Percentiles rank a stretch among this genome's conserved stretches.
Conservation (phyloP, 208 protist genomes). For the Porcisia deanei region DNA sequence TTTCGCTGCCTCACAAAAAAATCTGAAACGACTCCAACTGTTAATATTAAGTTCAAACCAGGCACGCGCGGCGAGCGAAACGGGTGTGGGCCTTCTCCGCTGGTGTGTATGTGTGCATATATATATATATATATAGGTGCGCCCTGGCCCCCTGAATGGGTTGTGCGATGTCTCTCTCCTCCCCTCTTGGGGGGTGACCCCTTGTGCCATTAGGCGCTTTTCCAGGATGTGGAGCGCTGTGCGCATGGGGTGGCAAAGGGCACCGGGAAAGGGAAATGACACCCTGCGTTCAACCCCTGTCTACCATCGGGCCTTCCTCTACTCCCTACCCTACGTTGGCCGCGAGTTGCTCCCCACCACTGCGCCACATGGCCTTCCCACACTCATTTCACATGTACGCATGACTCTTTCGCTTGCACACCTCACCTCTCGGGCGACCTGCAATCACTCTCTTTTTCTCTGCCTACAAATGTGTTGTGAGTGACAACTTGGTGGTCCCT, state of each 20-base stretch:
- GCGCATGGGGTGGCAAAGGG: neutral
- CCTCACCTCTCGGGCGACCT: too few species aligned
- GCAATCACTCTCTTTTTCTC: neutral
- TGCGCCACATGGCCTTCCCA: neutral
- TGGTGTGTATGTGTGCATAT: neutral
- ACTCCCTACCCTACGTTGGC: neutral
- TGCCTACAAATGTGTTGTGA: neutral
- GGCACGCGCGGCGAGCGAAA: too few species aligned
- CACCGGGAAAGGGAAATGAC: neutral
- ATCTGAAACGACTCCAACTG: too few species aligned
- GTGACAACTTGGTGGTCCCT: too few species aligned
- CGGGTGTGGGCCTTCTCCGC: too few species aligned
- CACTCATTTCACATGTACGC: neutral
- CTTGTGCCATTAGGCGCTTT: neutral
- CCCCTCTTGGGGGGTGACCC: neutral
- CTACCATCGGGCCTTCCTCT: neutral
- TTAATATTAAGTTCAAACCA: too few species aligned
- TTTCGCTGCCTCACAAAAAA: too few species aligned
- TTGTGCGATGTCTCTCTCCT: neutral
- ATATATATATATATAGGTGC: neutral
- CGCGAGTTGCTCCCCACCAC: neutral
- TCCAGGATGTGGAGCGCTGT: neutral
- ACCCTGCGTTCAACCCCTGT: neutral
- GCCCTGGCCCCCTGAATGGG: neutral
- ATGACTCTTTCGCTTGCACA: too few species aligned